Conservation (phyloP, 176 grass and related monocot species). For the Musa beccarii region DNA sequence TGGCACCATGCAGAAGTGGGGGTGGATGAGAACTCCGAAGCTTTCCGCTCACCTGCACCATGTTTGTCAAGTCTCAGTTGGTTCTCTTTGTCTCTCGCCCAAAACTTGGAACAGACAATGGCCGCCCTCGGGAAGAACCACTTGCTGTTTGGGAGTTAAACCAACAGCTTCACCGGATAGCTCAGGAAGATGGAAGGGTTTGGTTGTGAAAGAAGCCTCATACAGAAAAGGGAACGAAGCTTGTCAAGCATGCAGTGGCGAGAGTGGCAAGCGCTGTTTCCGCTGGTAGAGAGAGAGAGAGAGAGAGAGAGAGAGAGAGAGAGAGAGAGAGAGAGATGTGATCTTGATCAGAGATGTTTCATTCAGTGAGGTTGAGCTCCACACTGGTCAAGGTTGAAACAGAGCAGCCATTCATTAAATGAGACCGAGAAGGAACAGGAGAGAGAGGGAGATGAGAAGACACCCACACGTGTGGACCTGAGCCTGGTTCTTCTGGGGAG, state of each 20-base stretch:
- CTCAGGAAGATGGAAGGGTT: not conserved
- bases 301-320: too few relatives aligned
- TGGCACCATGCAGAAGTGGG: not conserved
- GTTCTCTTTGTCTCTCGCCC: not conserved
- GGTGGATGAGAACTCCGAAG: not conserved
- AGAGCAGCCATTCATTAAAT: not conserved
- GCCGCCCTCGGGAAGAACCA: not conserved
- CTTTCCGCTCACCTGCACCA: not conserved
- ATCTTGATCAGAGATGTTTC: too few relatives aligned
- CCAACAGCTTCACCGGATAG: not conserved
- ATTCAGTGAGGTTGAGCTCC: too few relatives aligned
- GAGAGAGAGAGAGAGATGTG: too few relatives aligned
- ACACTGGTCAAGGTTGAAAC: slow-evolving; percentile 7
- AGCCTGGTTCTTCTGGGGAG: too few relatives aligned
- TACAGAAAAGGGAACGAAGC: not conserved
- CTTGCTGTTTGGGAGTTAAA: not conserved
- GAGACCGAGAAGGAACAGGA: not conserved
- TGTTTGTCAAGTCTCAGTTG: not conserved
- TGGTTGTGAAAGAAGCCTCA: not conserved
- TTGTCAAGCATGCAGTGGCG: not conserved
- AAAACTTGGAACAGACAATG: not conserved
- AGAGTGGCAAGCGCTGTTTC: too few relatives aligned
- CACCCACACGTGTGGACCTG: slow-evolving; percentile 18
- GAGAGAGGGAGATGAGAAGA: not conserved
- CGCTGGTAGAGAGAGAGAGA: too few relatives aligned